Evolutionary conservation across 768 basidiomycete genomes (phyloP).

Genomic region (Trametes sanguinea): DNA sequence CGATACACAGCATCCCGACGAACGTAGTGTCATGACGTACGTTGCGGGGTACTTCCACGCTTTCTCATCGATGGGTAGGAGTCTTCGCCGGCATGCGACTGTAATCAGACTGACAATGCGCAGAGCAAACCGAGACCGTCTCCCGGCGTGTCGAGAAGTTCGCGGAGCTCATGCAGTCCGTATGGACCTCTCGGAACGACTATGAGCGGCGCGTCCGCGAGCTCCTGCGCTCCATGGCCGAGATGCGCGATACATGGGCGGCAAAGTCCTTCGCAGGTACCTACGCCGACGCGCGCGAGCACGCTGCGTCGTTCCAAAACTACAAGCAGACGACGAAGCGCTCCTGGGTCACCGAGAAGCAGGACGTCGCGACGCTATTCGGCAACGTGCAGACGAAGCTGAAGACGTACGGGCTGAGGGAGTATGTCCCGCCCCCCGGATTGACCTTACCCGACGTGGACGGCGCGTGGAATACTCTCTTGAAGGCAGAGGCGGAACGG

Average conservation of each 20-base stretch:
- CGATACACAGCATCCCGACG: slow-evolving; percentile 85
- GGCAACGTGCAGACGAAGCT: slow-evolving; percentile 94
- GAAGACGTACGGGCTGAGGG: slow-evolving; percentile 82
- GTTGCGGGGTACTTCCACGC: slow-evolving; percentile 98
- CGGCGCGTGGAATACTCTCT: slow-evolving; percentile 68
- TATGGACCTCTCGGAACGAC: slow-evolving; percentile 86
- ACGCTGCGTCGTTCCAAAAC: slow-evolving; percentile 66
- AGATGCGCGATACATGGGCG: slow-evolving; percentile 72
- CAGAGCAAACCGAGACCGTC: slow-evolving; percentile 94
- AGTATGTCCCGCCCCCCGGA: slow-evolving; percentile 79
- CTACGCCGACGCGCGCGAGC: slow-evolving; percentile 80
- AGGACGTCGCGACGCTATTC: slow-evolving; percentile 84
- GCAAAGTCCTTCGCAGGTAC: slow-evolving; percentile 66
- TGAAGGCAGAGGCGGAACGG: slow-evolving; percentile 73
- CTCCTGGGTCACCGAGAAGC: slow-evolving; percentile 85
- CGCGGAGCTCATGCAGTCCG: slow-evolving; percentile 91
- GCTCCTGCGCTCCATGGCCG: slow-evolving; percentile 67
- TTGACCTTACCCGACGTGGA: slow-evolving; percentile 75
- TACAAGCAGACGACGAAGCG: slow-evolving; percentile 90
- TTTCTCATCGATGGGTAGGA: slow-evolving; percentile 91
- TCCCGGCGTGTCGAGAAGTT: slow-evolving; percentile 94
- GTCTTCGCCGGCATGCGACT: not conserved
- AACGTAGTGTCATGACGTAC: slow-evolving; percentile 97
- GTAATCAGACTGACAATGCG: not conserved
- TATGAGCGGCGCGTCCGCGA: slow-evolving; percentile 84